These are phyloP conservation scores for Spathaspora passalidarum DNA, from an alignment of 805 yeast species.

Conservation along the genomic window DNA sequence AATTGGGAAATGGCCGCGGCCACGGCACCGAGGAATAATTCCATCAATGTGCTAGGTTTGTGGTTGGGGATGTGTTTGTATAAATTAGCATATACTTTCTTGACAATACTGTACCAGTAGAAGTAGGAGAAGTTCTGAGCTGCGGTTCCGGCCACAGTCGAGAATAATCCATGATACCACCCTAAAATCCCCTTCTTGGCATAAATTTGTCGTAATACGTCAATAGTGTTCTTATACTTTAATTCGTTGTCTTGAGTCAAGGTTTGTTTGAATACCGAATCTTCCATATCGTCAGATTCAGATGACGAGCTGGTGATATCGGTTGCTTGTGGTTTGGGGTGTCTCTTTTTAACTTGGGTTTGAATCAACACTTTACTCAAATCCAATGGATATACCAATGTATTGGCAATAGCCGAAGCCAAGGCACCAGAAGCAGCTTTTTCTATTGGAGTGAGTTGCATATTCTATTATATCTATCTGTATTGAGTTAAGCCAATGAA, in stretches of 20 bases:
- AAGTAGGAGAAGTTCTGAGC: conserved; percentile 80
- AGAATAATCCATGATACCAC: conserved; percentile 68
- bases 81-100: conserved; percentile 48
- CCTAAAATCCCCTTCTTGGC: conserved; percentile 61
- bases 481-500: no score
- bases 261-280: conserved; percentile 14
- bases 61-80: conserved; percentile 33
- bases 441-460: conserved; percentile 66
- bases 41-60: conserved; percentile 56
- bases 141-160: conserved; percentile 68
- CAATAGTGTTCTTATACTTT: conserved; percentile 55
- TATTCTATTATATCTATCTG: conserved; percentile 11
- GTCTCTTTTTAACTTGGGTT: conserved; percentile 50
- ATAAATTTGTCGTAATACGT: conserved; percentile 60
- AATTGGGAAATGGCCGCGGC: conserved; percentile 83
- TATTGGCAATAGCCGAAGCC: conserved; percentile 77
- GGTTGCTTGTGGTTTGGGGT: background rate
- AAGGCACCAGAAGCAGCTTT: conserved; percentile 80
- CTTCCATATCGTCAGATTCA: conserved; percentile 15
- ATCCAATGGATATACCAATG: conserved; percentile 78
- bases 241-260: conserved; percentile 14
- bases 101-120: conserved; percentile 79
- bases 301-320: conserved; percentile 8
- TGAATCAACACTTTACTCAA: conserved; percentile 74
- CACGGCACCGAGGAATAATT: conserved; percentile 68